Conservation (phyloP, 306 rosid genomes). For the Sphenostylis stenocarpa region DNA sequence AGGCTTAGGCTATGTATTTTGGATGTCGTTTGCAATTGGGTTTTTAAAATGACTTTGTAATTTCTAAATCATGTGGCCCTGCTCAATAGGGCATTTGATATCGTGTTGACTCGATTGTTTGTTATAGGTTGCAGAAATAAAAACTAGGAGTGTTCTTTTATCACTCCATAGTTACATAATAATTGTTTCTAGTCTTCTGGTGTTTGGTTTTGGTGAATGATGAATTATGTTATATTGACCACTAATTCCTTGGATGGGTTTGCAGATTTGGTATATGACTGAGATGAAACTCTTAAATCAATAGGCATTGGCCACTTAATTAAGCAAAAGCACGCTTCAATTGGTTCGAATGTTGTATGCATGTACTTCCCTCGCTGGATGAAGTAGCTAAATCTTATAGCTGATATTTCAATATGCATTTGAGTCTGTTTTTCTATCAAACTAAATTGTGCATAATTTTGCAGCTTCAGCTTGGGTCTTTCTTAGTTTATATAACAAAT, state of each 20-base stretch:
- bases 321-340: background rate
- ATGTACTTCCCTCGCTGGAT: background rate
- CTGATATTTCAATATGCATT: background rate
- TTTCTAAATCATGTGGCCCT: background rate
- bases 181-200: background rate
- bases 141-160: background rate
- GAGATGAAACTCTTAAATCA: background rate
- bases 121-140: background rate
- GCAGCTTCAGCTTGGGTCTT: background rate
- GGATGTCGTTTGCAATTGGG: background rate
- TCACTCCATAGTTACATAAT: background rate
- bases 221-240: background rate
- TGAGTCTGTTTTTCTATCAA: background rate
- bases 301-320: background rate
- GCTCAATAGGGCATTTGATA: background rate
- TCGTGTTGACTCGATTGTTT: background rate
- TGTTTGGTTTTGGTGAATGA: slow-evolving; percentile 4
- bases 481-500: background rate
- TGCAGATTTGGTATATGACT: background rate
- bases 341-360: background rate
- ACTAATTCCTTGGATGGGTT: background rate
- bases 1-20: background rate
- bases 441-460: background rate
- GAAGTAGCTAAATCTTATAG: background rate
- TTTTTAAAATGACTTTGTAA: background rate